Conservation (phyloP, 306 rosid species). For the Pyrus pyrifolia region DNA sequence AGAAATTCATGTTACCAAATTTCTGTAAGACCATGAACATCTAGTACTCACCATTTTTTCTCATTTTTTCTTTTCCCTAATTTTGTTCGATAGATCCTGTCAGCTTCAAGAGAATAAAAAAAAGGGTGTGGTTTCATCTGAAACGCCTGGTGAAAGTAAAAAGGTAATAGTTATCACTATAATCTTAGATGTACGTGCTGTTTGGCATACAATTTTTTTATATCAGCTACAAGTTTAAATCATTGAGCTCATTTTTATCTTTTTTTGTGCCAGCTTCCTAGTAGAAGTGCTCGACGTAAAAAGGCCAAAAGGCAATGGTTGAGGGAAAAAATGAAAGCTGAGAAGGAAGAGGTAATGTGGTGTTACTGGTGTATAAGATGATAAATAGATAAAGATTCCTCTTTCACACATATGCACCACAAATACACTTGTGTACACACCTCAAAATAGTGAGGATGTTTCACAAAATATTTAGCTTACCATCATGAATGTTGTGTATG, state of each 20-base stretch:
- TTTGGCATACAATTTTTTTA: background rate
- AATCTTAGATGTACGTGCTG: background rate
- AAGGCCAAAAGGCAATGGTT: slow-evolving; percentile 75
- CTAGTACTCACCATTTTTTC: background rate
- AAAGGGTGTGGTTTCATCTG: slow-evolving; percentile 23
- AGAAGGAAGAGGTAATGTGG: slow-evolving; percentile 53
- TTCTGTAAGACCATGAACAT: background rate
- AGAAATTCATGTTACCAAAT: background rate
- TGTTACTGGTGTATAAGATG: background rate
- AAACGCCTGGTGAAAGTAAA: slow-evolving; percentile 28
- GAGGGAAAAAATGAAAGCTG: slow-evolving; percentile 55
- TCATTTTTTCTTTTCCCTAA: background rate
- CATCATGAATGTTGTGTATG: background rate
- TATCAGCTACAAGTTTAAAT: background rate
- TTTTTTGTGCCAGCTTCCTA: slow-evolving; percentile 43
- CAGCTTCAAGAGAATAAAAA: slow-evolving; percentile 44
- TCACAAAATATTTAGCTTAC: background rate
- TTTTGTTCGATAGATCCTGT: slow-evolving; percentile 35
- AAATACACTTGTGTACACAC: background rate
- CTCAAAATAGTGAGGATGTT: background rate
- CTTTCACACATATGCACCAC: background rate
- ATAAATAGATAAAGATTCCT: slow-evolving; percentile 1
- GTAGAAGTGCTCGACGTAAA: slow-evolving; percentile 90
- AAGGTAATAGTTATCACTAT: slow-evolving; percentile 44
- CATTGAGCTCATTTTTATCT: background rate